phyloP scores from a whole-genome alignment of 495 filamentous ascomycete genomes.

The Neurospora sp. region DNA sequence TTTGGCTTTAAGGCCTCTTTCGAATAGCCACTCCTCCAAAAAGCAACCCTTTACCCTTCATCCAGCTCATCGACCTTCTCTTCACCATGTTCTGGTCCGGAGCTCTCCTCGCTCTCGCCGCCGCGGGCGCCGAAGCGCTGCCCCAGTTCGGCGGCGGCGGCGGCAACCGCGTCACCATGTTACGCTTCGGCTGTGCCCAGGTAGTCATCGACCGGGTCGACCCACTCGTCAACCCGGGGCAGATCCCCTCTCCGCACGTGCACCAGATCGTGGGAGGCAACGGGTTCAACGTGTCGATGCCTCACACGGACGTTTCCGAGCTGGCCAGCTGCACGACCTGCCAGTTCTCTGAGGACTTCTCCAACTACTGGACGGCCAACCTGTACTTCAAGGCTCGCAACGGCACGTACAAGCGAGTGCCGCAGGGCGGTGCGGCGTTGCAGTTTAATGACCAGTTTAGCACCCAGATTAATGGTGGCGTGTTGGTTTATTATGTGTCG shows the following conservation, averaged over 20 bases:
- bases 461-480: constrained; percentile 38
- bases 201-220: constrained; percentile 36
- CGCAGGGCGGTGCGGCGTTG: constrained; percentile 32
- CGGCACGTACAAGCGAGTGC: constrained; percentile 38
- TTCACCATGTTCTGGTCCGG: constrained; percentile 28
- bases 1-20: not conserved
- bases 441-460: constrained; percentile 40
- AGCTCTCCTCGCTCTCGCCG: constrained; percentile 25
- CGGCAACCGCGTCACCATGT: constrained; percentile 28
- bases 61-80: not conserved
- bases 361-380: constrained; percentile 43
- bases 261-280: constrained; percentile 39
- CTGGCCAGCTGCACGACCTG: constrained; percentile 32
- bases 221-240: constrained; percentile 32
- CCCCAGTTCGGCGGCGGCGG: constrained; percentile 24
- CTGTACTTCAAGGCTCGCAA: constrained; percentile 41
- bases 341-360: constrained; percentile 33
- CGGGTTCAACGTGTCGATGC: constrained; percentile 34
- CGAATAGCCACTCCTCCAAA: not conserved
- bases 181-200: constrained; percentile 37
- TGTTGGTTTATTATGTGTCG: constrained; percentile 45
- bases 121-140: constrained; percentile 26
- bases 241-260: constrained; percentile 28
- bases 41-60: not conserved
- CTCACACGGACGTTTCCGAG: constrained; percentile 27